A percentile compares a stretch with the other conserved stretches of the same genome.
Evolutionary conservation across 257 asterid genomes (phyloP).

Genomic region (Voacanga thouarsii): DNA sequence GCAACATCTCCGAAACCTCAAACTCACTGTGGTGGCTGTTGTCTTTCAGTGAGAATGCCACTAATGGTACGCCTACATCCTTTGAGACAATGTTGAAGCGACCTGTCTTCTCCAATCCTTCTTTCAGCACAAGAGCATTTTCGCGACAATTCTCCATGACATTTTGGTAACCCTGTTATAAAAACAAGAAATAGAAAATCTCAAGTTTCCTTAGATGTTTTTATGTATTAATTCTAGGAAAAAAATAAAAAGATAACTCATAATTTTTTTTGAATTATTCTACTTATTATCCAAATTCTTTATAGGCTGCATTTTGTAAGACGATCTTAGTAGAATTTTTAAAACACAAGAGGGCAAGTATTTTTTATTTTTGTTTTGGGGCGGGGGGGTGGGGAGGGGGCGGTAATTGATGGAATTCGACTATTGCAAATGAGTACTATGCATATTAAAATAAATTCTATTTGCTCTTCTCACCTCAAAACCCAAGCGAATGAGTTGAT

Average conservation of each 20-base stretch:
- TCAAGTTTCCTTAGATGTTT: background rate
- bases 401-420: too few species aligned
- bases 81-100: conserved; percentile 33
- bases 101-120: conserved; percentile 33
- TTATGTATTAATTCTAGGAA: too few species aligned
- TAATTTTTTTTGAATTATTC: too few species aligned
- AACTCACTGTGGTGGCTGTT: conserved; percentile 27
- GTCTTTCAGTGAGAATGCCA: conserved; percentile 39
- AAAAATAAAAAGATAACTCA: too few species aligned
- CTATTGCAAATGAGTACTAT: too few species aligned
- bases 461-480: conserved; percentile 21
- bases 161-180: conserved; percentile 27
- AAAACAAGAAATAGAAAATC: background rate
- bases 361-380: too few species aligned
- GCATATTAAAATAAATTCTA: too few species aligned
- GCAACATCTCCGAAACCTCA: conserved; percentile 25
- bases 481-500: conserved; percentile 37
- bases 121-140: conserved; percentile 25
- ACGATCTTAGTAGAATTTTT: too few species aligned
- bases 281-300: too few species aligned
- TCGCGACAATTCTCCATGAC: conserved; percentile 36
- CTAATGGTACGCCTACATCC: conserved; percentile 34
- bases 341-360: too few species aligned
- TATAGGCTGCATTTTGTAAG: too few species aligned
- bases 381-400: too few species aligned